Conservation (phyloP, 129 eudicot genomes). For the Pulicaria dysenterica region DNA sequence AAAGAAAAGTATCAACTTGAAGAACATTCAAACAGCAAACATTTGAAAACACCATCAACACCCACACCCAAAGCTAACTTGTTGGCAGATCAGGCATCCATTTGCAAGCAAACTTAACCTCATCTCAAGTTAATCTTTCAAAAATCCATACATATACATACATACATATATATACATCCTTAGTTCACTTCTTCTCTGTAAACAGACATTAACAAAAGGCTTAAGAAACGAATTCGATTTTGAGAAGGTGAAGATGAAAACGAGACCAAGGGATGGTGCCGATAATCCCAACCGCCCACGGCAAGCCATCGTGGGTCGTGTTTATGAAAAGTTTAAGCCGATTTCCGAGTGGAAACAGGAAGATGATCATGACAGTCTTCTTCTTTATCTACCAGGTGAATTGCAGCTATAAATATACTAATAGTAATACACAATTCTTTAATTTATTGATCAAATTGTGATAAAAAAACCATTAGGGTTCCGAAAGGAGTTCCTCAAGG, state of each 20-base stretch:
- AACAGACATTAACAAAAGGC: neutral
- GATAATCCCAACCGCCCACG: conserved; percentile 22
- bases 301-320: conserved; percentile 29
- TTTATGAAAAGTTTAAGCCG: conserved; percentile 65
- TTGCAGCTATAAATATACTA: too few species aligned
- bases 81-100: neutral
- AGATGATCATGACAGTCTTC: conserved; percentile 39
- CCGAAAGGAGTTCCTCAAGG: conserved; percentile 44
- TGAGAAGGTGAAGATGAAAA: conserved; percentile 31
- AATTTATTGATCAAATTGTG: too few species aligned
- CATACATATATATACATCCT: neutral
- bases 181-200: neutral
- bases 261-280: conserved; percentile 36
- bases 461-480: conserved; percentile 43
- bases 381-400: conserved; percentile 60
- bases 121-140: conserved; percentile 15
- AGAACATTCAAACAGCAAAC: conserved; percentile 8
- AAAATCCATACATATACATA: neutral
- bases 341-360: conserved; percentile 55
- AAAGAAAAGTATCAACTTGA: conserved; percentile 23
- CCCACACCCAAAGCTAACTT: conserved; percentile 19
- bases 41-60: neutral
- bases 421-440: too few species aligned
- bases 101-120: conserved; percentile 27
- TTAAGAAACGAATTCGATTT: neutral